Evolutionary conservation across 2,329 filamentous ascomycete species (phyloP).

Genomic region (Microcyclosporella mali): DNA sequence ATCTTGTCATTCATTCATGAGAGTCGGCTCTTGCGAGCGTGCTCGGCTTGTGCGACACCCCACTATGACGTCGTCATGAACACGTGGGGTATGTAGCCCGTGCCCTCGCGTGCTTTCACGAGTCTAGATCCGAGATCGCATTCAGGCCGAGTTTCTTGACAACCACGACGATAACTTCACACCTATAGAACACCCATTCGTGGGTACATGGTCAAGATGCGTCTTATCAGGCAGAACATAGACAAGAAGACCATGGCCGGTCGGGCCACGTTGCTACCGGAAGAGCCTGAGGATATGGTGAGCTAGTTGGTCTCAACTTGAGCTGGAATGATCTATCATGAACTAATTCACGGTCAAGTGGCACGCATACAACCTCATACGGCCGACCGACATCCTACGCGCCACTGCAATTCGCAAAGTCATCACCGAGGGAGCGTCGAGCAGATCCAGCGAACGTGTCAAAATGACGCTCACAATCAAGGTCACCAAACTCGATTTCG

Average conservation of each 20-base stretch:
- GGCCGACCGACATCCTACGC: slow-evolving; percentile 57
- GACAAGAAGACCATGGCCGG: slow-evolving; percentile 59
- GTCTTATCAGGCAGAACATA: slow-evolving; percentile 60
- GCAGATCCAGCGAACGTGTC: slow-evolving; percentile 56
- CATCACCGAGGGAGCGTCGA: slow-evolving; percentile 54
- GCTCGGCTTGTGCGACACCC: not conserved
- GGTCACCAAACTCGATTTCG: slow-evolving; percentile 63
- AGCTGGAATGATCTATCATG: not conserved
- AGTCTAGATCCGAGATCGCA: too few relatives aligned
- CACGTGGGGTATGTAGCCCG: too few relatives aligned
- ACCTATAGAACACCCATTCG: too few relatives aligned
- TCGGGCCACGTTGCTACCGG: slow-evolving; percentile 59
- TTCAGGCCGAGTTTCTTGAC: too few relatives aligned
- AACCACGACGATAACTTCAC: not conserved
- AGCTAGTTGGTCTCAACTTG: slow-evolving; percentile 10
- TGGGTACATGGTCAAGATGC: slow-evolving; percentile 43
- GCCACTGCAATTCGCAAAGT: slow-evolving; percentile 63
- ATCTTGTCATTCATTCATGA: not conserved
- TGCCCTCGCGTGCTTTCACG: too few relatives aligned
- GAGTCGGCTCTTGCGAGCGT: too few relatives aligned
- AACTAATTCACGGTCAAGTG: slow-evolving; percentile 44
- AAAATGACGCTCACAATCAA: slow-evolving; percentile 59
- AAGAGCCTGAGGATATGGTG: slow-evolving; percentile 72
- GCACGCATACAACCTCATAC: slow-evolving; percentile 70
- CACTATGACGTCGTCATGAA: too few relatives aligned